Base-by-base conservation (phyloP, 2,329 filamentous ascomycete genomes). In the Apiospora hydei region DNA sequence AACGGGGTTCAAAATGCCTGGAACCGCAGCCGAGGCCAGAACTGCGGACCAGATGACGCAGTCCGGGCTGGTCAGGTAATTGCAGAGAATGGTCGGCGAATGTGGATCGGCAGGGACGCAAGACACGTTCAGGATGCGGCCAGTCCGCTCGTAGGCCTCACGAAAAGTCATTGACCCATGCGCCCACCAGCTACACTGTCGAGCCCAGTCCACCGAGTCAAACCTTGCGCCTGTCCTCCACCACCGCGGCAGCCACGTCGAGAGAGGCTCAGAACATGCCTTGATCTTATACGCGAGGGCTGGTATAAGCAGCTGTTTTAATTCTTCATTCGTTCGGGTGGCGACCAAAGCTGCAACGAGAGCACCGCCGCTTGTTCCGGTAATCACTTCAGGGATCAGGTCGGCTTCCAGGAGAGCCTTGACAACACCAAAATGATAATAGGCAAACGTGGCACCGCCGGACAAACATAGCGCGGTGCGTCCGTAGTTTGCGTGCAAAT, bases 11-110 rank as follows among this genome's bases (percentile, higher is more conserved):
- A 98, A 85, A 72, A 99, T 98, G 1, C 96, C 96, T 0, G 96
- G 96, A 0, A 99, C 96, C 5, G 96, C 96, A 4, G 96, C 96
- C 7, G 95, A 98, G 0, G 96, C 96, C 64, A 99, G 85, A 3
- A 98, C 95, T 1, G 96, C 96, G 14, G 95, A 98, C 96, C 97
- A 99, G 74, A 99, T 97, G 53, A 99, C 96, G 80, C 96, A 99
- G 84, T 99, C 95, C 0, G 96, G 96, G 30, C 93, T 93, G 1
- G 96, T 98, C 44, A 98, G 88, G 81, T 98, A 98, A 83, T 99
- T 99, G 79, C 94, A 94, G 10, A 99, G 87, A 75, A 99, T 98
- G 0, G 95, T 91, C 11, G 90, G 96, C 61, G 94, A 97, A 82
- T 99, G 95, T 24, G 96, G 96, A 80, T 99, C 96, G 0, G 96